Base-by-base conservation (phyloP, 2,329 filamentous ascomycete genomes). In the Claviceps monticola region DNA sequence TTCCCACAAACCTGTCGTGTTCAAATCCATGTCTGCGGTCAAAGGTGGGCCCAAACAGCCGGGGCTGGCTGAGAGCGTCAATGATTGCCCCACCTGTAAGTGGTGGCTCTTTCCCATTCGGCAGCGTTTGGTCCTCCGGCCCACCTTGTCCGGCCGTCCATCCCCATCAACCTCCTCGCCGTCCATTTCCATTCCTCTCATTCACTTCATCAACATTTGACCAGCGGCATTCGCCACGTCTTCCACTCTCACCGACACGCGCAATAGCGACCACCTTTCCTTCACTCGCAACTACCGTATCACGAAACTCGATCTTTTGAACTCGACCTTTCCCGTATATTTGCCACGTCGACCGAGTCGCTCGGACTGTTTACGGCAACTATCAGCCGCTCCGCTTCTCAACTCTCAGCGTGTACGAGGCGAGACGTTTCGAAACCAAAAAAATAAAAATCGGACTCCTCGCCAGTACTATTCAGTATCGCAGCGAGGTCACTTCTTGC, bases 101-200 rank as follows among this genome's bases (percentile, higher is more conserved):
- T 9, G 9, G 11, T 34, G 29, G 29, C 3, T 34, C 29, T 34
- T 34, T 34, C 29, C 29, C 29, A 34, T 34, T 34, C 9, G 29
- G 9, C 29, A 34, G 29, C 29, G 29, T 34, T 34, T 9, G 8
- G 29, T 9, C 29, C 29, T 9, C 29, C 29, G 29, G 29, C 29
- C 26, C 29, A 34, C 29, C 29, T 34, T 4, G 9, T 34, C 9
- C 29, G 29, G 29, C 29, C 9, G 29, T 34, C 29, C 29, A 34
- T 34, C 9, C 29, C 29, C n/a, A 9, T n/a, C 34, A 34, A 21
- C 34, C 34, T 37, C 43, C 23, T 38, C 42, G 19, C 23, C 48
- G 48, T 48, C 23, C n/a, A 9, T 48, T 36, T 52, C 16, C 46
- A 50, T 54, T 48, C 53, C 47, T 52, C 48, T 50, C 37, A 38